Base-by-base conservation (phyloP, 2,329 filamentous ascomycete species). In the Aureobasidium mangrovei region DNA sequence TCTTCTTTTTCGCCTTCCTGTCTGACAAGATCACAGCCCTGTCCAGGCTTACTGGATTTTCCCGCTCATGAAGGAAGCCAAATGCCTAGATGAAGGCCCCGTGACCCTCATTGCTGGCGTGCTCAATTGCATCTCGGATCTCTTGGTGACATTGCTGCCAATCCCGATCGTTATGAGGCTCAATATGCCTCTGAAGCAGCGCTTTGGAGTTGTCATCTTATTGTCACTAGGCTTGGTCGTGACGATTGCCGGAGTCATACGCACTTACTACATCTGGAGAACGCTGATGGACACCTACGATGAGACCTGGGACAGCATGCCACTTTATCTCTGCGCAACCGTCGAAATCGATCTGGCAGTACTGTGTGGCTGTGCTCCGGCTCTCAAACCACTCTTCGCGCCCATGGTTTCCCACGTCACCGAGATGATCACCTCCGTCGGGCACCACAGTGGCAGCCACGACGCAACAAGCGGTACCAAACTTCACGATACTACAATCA, bases 341-440 rank as follows among this genome's bases (percentile, higher is more conserved):
- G 68, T 76, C 2, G 73, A 76, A 58, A 70, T 75, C 7, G 71
- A 76, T 56, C 57, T 76, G 5, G 72, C 70, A 7, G 67, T 76
- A 64, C 66, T 70, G 18, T 70, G 68, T 58, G 67, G 68, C 40
- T 70, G 67, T 53, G 67, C 65, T 7, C 68, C 68, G 31, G 63
- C 68, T 2, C 62, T 68, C 45, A 68, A 69, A 42, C 62, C 66
- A 3, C 58, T 70, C 46, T 59, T 56, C 12, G 38, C 43, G 10
- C 44, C 53, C 2, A 35, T 49, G 28, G 42, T 55, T 2, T 24
- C 32, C 1, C 40, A 45, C 6, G 49, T 53, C 33, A 45, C 41
- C 28, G 49, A 53, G 33, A 53, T 53, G 41, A 44, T 53, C 32
- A 44, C 36, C 18, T 44, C 40, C 8, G 48, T 52, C 2, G 43